Evolutionary conservation across 495 filamentous ascomycete species (phyloP).

Genomic region (Pseudevernia furfuracea): DNA sequence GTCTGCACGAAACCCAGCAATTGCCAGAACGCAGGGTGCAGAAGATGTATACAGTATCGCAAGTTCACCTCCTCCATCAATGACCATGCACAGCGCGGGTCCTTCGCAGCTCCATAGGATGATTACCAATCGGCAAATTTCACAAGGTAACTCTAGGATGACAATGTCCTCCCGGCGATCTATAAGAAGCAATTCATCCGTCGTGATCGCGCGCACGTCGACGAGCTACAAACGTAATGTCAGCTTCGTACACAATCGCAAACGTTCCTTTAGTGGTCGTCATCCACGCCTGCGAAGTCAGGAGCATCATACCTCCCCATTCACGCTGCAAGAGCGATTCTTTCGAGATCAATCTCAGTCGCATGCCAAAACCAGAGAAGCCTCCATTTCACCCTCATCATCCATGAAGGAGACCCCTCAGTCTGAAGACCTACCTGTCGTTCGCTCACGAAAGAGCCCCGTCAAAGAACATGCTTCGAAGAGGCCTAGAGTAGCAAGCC

Average conservation of each 20-base stretch:
- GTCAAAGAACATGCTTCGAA: constrained; percentile 28
- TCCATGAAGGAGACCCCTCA: constrained; percentile 8
- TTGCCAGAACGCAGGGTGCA: constrained; percentile 15
- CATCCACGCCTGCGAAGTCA: constrained; percentile 18
- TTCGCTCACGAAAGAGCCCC: constrained; percentile 29
- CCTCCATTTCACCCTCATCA: background rate
- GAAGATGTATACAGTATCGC: constrained; percentile 21
- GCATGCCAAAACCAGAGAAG: background rate
- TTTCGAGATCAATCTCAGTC: constrained; percentile 9
- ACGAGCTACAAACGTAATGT: constrained; percentile 66
- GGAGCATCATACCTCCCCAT: constrained; percentile 16
- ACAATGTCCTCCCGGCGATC: constrained; percentile 39
- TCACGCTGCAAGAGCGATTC: constrained; percentile 21
- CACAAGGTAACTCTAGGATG: constrained; percentile 19
- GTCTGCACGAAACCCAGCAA: constrained; percentile 20
- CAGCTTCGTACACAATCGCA: constrained; percentile 61
- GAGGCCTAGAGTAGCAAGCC: constrained; percentile 38
- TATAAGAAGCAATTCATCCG: constrained; percentile 47
- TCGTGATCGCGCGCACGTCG: constrained; percentile 36
- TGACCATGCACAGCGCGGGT: constrained; percentile 16
- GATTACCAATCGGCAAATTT: constrained; percentile 18
- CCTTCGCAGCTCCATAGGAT: constrained; percentile 17
- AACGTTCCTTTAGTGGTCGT: constrained; percentile 35
- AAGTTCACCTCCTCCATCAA: constrained; percentile 20
- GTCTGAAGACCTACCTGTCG: background rate